Conservation (phyloP, 345 rosid genomes). For the rapeseed (Brassica napus) region Da-Ae NC_063447.1:34648001-34648500, state of each 20-base stretch:
- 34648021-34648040: no score
- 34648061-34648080: background rate
- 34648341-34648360: background rate
- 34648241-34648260: constrained; percentile 27
- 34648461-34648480: no score
- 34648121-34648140: constrained; percentile 18
- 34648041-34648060: no score
- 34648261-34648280: constrained; percentile 16
- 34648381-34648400: no score
- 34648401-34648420: no score
- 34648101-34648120: constrained; percentile 18
- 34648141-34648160: background rate
- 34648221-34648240: constrained; percentile 32
- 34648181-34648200: constrained; percentile 20
- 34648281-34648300: constrained; percentile 4
- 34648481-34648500: no score
- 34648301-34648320: constrained; percentile 13
- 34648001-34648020: no score
- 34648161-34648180: background rate
- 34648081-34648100: constrained; percentile 11
- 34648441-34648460: no score
- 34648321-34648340: constrained; percentile 24
- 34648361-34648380: no score
- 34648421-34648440: no score
- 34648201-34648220: constrained; percentile 19